Base-by-base conservation (phyloP, 345 rosid genomes). In the Aquilaria malaccensis region DNA sequence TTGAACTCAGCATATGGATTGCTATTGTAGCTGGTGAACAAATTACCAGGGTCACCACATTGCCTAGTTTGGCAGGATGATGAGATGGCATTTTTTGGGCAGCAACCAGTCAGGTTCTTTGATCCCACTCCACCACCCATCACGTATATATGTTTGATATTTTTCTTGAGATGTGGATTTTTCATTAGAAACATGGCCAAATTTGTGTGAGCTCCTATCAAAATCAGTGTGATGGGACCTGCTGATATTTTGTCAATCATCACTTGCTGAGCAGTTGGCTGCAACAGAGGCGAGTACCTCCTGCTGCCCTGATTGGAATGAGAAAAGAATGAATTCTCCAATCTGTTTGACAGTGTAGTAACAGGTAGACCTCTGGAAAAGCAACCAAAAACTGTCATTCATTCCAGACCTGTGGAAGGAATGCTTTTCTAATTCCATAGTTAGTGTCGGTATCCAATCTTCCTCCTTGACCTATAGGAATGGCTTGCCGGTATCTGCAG, bases 41-140 rank as follows among this genome's bases (percentile, higher is more conserved):
- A 53, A 74, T 92, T 89, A 3, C 97, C 97, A 7, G 32, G 75
- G 70, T 80, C 79, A 41, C 92, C 90, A 37, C 96, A 91, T 66
- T 80, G 90, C 33, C 69, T 50, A 15, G 79, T 80, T 68, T 67
- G 71, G 80, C 88, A 86, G 59, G 89, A 51, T 3, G 61, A 49
- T 22, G 22, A 22, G 48, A 69, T 69, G 33, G 86, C 56, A 67
- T 78, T 76, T 11, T 58, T 7, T 0, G 88, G 84, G 71, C 94
- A 88, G 31, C 96, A 88, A 10, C 85, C 91, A 0, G 86, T 85
- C 0, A 88, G 90, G 58, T 86, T 86, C 51, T 33, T 59, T 0
- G 87, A 78, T 70, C 89, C 76, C 67, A 92, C 91, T 4, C 90
- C 93, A 43, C 98, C 98, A 6, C 97, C 98, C 98, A 92, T 92